Percentiles rank a stretch among this genome's conserved stretches.
Evolutionary conservation across 2,329 filamentous ascomycete species (phyloP).

Genomic region (Bretziella fagacearum): DNA sequence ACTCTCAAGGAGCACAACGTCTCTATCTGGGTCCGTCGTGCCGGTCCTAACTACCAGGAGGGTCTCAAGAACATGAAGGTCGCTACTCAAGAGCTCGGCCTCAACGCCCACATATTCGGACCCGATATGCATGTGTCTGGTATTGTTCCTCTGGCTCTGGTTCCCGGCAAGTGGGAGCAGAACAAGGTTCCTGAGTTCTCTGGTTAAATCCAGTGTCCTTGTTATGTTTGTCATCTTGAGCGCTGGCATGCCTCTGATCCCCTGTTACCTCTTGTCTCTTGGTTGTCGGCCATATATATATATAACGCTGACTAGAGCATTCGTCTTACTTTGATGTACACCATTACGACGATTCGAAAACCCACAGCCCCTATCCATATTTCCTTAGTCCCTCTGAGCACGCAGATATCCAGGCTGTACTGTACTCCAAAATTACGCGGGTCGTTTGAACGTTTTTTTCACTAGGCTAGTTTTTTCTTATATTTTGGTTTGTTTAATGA

Average conservation of each 20-base stretch:
- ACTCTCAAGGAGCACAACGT: slow-evolving; percentile 90
- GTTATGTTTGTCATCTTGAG: neutral
- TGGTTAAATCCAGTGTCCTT: slow-evolving; percentile 25
- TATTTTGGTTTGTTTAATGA: slow-evolving; percentile 6
- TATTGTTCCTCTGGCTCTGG: slow-evolving; percentile 82
- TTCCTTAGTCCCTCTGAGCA: slow-evolving; percentile 7
- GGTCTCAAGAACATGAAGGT: slow-evolving; percentile 99
- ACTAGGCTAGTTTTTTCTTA: slow-evolving; percentile 3
- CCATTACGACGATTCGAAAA: neutral
- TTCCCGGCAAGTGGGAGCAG: slow-evolving; percentile 46
- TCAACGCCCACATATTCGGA: slow-evolving; percentile 49
- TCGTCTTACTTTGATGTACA: neutral
- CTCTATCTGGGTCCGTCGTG: slow-evolving; percentile 83
- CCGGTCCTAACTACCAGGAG: slow-evolving; percentile 96
- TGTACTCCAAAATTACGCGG: slow-evolving; percentile 11
- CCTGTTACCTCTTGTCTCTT: slow-evolving; percentile 5
- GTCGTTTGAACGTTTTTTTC: slow-evolving; percentile 5
- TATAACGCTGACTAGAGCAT: neutral
- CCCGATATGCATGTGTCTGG: slow-evolving; percentile 92
- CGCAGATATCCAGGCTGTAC: slow-evolving; percentile 8
- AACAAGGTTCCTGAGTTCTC: slow-evolving; percentile 45
- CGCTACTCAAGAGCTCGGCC: slow-evolving; percentile 79
- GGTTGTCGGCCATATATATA: too few relatives aligned
- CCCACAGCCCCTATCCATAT: neutral
- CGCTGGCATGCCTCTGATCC: neutral